Evolutionary conservation across 371 early-diverging fungal species (phyloP).

Genomic region (Lichtheimia ramosa): DNA sequence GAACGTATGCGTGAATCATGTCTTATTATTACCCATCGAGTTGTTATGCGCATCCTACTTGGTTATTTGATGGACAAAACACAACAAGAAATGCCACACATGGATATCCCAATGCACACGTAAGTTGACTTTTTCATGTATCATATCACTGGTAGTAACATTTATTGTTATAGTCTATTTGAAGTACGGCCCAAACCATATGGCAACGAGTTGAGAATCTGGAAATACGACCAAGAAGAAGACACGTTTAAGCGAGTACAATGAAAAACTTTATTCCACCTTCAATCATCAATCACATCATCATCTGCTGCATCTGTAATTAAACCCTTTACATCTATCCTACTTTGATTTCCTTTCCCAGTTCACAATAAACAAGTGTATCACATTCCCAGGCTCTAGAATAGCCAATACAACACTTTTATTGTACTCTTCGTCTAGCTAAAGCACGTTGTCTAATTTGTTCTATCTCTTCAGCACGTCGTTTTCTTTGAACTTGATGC

Average conservation of each 20-base stretch:
- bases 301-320: too few relatives aligned
- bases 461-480: conserved; percentile 48
- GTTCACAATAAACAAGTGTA: too few relatives aligned
- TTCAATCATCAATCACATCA: too few relatives aligned
- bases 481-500: conserved; percentile 18
- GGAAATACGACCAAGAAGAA: conserved; percentile 52
- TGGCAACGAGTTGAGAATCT: conserved; percentile 68
- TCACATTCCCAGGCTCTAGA: too few relatives aligned
- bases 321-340: too few relatives aligned
- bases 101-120: conserved; percentile 55
- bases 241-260: conserved; percentile 46
- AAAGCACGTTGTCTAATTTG: conserved; percentile 54
- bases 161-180: conserved; percentile 25
- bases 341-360: too few relatives aligned
- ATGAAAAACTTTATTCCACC: background rate
- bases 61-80: conserved; percentile 77
- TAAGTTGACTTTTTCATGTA: conserved; percentile 13
- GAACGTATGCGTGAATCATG: conserved; percentile 78
- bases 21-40: conserved; percentile 75
- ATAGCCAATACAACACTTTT: background rate
- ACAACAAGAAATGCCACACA: conserved; percentile 67
- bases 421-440: conserved; percentile 33
- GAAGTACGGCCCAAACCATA: conserved; percentile 76
- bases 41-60: conserved; percentile 74
- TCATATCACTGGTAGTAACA: background rate